Conservation (phyloP, 176 grass and related monocot genomes). For the Areca catechu region DNA sequence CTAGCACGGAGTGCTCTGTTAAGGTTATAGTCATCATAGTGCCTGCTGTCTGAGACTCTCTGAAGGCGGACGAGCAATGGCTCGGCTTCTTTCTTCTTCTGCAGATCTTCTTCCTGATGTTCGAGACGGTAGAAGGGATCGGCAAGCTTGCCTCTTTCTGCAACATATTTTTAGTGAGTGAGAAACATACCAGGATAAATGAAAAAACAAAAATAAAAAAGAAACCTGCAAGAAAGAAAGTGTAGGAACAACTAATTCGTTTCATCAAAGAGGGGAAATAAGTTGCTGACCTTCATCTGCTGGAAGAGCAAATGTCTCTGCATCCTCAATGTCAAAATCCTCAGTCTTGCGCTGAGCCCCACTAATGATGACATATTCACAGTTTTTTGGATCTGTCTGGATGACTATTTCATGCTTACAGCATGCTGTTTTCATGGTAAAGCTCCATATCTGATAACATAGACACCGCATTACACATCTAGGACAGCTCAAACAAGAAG, state of each 20-base stretch:
- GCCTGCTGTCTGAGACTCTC: slow-evolving; percentile 60
- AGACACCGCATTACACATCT: neutral
- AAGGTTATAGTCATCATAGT: slow-evolving; percentile 69
- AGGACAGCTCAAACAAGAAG: no score
- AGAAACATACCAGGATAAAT: neutral
- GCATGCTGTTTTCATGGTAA: slow-evolving; percentile 96
- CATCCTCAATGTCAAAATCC: slow-evolving; percentile 86
- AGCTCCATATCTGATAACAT: slow-evolving; percentile 82
- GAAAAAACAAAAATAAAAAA: neutral
- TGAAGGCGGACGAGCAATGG: slow-evolving; percentile 82
- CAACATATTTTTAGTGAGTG: slow-evolving; percentile 14
- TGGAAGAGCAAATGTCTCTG: slow-evolving; percentile 77
- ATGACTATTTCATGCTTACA: slow-evolving; percentile 90
- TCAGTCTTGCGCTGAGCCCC: slow-evolving; percentile 85
- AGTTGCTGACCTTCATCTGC: slow-evolving; percentile 66
- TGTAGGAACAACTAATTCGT: no score
- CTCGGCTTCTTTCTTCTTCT: slow-evolving; percentile 92
- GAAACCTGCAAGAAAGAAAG: no score
- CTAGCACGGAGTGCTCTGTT: slow-evolving; percentile 68
- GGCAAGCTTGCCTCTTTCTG: slow-evolving; percentile 83
- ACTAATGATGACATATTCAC: slow-evolving; percentile 79
- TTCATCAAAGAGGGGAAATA: neutral
- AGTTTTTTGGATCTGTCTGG: slow-evolving; percentile 94
- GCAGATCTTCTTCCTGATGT: slow-evolving; percentile 82
- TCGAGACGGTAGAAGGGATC: slow-evolving; percentile 96